Evolutionary conservation across 441 rosid species (phyloP).

Genomic region (Melastoma candidum): DNA sequence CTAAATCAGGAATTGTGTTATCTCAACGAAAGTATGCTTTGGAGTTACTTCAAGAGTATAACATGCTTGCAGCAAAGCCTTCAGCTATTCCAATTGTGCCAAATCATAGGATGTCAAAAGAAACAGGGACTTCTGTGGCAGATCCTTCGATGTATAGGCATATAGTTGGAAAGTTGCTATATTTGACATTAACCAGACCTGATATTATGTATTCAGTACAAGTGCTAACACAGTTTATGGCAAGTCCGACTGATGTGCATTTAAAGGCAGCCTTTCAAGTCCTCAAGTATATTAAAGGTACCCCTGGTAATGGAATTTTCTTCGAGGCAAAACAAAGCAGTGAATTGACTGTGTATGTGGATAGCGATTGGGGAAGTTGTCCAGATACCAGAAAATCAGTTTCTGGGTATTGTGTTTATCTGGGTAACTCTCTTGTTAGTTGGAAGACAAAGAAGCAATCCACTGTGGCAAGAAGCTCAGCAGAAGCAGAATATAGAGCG

Average conservation of each 20-base stretch:
- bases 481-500: not conserved
- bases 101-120: too few relatives aligned
- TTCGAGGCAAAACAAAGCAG: not conserved
- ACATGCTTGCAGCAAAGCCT: too few relatives aligned
- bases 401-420: not conserved
- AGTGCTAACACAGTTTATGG: not conserved
- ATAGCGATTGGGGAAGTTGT: not conserved
- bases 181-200: too few relatives aligned
- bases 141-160: too few relatives aligned
- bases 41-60: too few relatives aligned
- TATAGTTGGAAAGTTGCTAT: too few relatives aligned
- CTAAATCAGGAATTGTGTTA: too few relatives aligned
- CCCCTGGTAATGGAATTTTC: not conserved
- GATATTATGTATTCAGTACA: too few relatives aligned
- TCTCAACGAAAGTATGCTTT: too few relatives aligned
- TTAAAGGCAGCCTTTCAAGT: not conserved
- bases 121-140: too few relatives aligned
- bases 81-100: too few relatives aligned
- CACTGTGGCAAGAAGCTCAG: not conserved
- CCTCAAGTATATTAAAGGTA: not conserved
- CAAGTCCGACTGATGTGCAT: not conserved
- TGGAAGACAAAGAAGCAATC: slow-evolving; percentile 8
- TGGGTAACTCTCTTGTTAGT: not conserved
- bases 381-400: not conserved
- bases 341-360: not conserved